Evolutionary conservation across 2,329 filamentous ascomycete genomes (phyloP).

Genomic region (Claviceps sp.): DNA sequence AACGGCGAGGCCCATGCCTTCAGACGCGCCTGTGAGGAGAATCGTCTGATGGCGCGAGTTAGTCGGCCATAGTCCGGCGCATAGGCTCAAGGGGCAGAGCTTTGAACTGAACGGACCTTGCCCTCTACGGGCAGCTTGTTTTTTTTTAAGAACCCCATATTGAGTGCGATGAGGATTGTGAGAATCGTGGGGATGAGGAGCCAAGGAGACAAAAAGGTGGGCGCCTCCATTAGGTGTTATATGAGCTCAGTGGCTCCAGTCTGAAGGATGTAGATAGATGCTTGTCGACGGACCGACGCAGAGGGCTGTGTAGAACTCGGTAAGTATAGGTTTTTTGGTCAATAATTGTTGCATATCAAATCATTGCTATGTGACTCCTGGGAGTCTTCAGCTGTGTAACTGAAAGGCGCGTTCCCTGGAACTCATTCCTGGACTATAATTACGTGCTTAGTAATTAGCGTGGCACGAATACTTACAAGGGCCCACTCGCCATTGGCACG

Average conservation of each 20-base stretch:
- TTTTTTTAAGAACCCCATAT: conserved; percentile 55
- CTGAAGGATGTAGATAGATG: no score
- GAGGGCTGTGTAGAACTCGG: background rate
- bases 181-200: conserved; percentile 17
- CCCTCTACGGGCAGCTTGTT: conserved; percentile 77
- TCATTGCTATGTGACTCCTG: no score
- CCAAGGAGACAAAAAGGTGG: conserved; percentile 8
- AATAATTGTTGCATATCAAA: no score
- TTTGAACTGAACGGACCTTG: conserved; percentile 42
- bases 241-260: background rate
- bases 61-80: background rate
- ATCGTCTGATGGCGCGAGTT: conserved; percentile 48
- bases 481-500: no score
- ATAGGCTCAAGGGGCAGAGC: background rate
- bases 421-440: no score
- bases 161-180: conserved; percentile 20
- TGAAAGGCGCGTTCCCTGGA: no score
- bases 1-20: conserved; percentile 75
- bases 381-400: no score
- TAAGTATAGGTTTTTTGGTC: no score
- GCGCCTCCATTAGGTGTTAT: conserved; percentile 4
- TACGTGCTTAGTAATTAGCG: no score
- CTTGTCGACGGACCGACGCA: background rate
- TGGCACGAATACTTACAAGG: no score
- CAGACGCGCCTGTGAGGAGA: conserved; percentile 79